Percentiles rank a stretch among this genome's conserved stretches.
These are phyloP conservation scores for Vanrija sp. DNA, from an alignment of 1,284 basidiomycete genomes.

Conservation along the genomic window DNA sequence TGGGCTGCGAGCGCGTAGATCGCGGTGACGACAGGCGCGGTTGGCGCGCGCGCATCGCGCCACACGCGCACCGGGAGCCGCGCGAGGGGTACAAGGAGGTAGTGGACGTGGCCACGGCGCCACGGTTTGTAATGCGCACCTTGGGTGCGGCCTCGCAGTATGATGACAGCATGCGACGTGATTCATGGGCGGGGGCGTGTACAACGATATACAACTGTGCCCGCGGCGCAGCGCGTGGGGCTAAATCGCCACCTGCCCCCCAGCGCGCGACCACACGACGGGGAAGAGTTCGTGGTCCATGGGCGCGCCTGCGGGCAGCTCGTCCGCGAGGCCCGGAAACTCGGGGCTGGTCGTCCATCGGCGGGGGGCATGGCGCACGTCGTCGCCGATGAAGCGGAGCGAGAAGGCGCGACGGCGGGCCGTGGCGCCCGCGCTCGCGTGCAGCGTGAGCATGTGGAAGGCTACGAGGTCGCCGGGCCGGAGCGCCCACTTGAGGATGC, in stretches of 20 bases:
- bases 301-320: constrained; percentile 1
- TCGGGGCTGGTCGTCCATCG: constrained; percentile 12
- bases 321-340: constrained; percentile 12
- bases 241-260: not conserved
- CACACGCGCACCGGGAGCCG: too few species aligned
- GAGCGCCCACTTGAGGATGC: constrained; percentile 10
- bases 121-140: too few species aligned
- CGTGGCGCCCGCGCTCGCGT: constrained; percentile 8
- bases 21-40: too few species aligned
- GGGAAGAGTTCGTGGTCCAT: constrained; percentile 16
- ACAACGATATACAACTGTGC: too few species aligned
- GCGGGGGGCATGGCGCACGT: constrained; percentile 9
- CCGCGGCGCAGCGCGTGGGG: too few species aligned
- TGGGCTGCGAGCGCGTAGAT: not conserved
- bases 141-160: too few species aligned
- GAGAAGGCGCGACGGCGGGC: constrained; percentile 6
- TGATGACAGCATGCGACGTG: too few species aligned
- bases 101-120: too few species aligned
- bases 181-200: too few species aligned
- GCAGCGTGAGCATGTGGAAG: constrained; percentile 21
- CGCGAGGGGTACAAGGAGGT: too few species aligned
- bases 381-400: constrained; percentile 12
- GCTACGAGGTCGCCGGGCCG: constrained; percentile 13
- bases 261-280: constrained; percentile 4
- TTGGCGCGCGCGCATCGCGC: too few species aligned